Percentiles rank a stretch among this genome's conserved stretches.
Evolutionary conservation across 257 asterid species (phyloP).

Genomic region (Rehmannia glutinosa): DNA sequence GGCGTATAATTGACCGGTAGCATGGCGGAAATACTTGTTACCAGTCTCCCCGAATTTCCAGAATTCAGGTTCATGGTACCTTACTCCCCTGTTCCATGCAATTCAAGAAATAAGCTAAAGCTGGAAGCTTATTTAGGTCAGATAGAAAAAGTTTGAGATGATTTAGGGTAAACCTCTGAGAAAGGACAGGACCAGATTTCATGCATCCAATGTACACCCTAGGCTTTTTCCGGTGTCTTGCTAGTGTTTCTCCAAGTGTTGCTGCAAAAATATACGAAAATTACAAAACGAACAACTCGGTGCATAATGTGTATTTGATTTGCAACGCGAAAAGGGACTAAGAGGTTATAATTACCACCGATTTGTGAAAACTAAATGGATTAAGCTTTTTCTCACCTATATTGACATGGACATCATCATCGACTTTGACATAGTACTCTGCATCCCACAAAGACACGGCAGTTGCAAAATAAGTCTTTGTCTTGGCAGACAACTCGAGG

Average conservation of each 20-base stretch:
- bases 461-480: slow-evolving; percentile 72
- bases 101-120: background rate
- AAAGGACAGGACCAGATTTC: slow-evolving; percentile 95
- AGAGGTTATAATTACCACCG: background rate
- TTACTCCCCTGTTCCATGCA: slow-evolving; percentile 62
- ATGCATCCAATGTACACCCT: slow-evolving; percentile 82
- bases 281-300: background rate
- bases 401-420: slow-evolving; percentile 92
- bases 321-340: background rate
- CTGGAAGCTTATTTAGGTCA: background rate
- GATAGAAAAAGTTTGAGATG: background rate
- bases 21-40: slow-evolving; percentile 92
- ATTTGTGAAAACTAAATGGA: background rate
- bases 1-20: slow-evolving; percentile 90
- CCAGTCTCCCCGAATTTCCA: slow-evolving; percentile 95
- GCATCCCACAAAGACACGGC: slow-evolving; percentile 87
- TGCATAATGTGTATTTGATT: too few species aligned
- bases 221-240: slow-evolving; percentile 59
- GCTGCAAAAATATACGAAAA: slow-evolving; percentile 42
- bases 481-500: slow-evolving; percentile 90
- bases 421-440: slow-evolving; percentile 88
- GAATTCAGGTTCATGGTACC: slow-evolving; percentile 88
- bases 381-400: slow-evolving; percentile 46
- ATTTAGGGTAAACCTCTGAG: slow-evolving; percentile 56
- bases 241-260: slow-evolving; percentile 77